Evolutionary conservation across 2,329 filamentous ascomycete genomes (phyloP).

Genomic region (Cryphonectria parasitica): DNA sequence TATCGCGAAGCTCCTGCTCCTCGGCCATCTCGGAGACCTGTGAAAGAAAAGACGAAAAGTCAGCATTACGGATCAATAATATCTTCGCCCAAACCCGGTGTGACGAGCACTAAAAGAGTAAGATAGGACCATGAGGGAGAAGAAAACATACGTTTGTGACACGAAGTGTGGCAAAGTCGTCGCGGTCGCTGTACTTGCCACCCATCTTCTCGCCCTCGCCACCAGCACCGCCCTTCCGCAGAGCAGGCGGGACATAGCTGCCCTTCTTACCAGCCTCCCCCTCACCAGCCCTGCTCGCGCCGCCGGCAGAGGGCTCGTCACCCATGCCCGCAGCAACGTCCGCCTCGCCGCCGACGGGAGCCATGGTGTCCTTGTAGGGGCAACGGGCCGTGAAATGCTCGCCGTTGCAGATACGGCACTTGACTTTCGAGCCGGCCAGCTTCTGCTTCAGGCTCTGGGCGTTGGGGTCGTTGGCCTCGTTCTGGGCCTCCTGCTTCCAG

Average conservation of each 20-base stretch:
- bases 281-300: slow-evolving; percentile 55
- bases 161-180: slow-evolving; percentile 93
- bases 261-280: slow-evolving; percentile 70
- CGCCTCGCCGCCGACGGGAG: slow-evolving; percentile 67
- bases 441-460: slow-evolving; percentile 77
- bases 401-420: slow-evolving; percentile 97
- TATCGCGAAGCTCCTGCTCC: slow-evolving; percentile 90
- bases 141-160: slow-evolving; percentile 85
- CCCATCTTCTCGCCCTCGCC: slow-evolving; percentile 80
- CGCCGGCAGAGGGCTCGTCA: slow-evolving; percentile 51
- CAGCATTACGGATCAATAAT: slow-evolving; percentile 2
- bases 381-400: slow-evolving; percentile 99
- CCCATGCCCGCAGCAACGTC: slow-evolving; percentile 61
- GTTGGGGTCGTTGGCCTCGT: slow-evolving; percentile 73
- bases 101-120: neutral
- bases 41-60: slow-evolving; percentile 36
- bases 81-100: neutral
- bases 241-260: slow-evolving; percentile 91
- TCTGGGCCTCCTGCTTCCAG: slow-evolving; percentile 89
- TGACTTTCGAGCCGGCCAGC: slow-evolving; percentile 99
- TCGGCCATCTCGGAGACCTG: slow-evolving; percentile 97
- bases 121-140: slow-evolving; percentile 16
- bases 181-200: slow-evolving; percentile 89
- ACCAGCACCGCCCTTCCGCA: slow-evolving; percentile 70
- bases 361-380: slow-evolving; percentile 99